Evolutionary conservation across 192 early-diverging fungal genomes (phyloP).

Genomic region (Chytriomyces sp.): DNA sequence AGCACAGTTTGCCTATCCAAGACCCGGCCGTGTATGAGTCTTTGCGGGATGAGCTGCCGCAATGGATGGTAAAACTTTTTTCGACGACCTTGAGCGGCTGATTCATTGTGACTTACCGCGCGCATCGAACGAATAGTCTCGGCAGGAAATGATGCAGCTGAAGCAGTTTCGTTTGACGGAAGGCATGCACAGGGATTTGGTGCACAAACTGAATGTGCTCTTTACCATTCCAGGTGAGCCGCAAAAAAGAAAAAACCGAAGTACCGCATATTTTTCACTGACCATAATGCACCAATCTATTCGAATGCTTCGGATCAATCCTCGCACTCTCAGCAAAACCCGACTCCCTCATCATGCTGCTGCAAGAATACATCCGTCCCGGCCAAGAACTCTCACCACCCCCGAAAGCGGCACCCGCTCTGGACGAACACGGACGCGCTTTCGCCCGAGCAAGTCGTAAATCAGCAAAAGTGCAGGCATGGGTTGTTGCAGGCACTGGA

Average conservation of each 20-base stretch:
- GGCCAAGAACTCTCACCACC: constrained; percentile 27
- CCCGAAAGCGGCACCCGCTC: not conserved
- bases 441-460: constrained; percentile 83
- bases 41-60: constrained; percentile 3
- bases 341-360: constrained; percentile 6
- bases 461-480: constrained; percentile 76
- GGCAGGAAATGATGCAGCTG: constrained; percentile 37
- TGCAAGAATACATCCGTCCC: constrained; percentile 43
- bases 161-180: constrained; percentile 39
- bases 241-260: not conserved
- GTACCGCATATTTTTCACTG: not conserved
- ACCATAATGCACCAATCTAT: not conserved
- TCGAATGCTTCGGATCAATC: no score
- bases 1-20: constrained; percentile 40
- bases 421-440: constrained; percentile 76
- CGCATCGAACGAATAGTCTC: not conserved
- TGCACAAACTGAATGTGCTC: constrained; percentile 55
- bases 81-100: not conserved
- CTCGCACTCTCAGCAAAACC: constrained; percentile 20
- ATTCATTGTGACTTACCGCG: not conserved
- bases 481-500: constrained; percentile 70
- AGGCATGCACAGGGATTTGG: constrained; percentile 40
- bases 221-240: constrained; percentile 40
- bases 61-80: constrained; percentile 28
- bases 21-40: constrained; percentile 17